Conservation (phyloP, 306 rosid species). For the Sindora glabra region DNA sequence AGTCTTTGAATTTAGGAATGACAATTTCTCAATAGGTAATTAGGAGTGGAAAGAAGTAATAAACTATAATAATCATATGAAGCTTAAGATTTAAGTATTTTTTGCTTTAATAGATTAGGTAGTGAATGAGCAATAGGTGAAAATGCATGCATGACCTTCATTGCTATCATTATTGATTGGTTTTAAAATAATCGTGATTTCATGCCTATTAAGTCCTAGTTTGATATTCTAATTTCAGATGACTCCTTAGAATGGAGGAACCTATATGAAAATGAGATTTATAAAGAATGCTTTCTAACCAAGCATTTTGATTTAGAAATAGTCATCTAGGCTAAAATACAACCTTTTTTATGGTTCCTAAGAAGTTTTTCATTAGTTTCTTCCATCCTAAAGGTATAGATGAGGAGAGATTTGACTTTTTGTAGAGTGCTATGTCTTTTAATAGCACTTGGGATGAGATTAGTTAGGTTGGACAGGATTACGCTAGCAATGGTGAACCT, state of each 20-base stretch:
- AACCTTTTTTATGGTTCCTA: constrained; percentile 71
- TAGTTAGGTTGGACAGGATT: constrained; percentile 45
- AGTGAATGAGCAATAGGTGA: constrained; percentile 99
- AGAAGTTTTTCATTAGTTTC: constrained; percentile 82
- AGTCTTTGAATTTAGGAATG: constrained; percentile 91
- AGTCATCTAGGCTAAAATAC: constrained; percentile 83
- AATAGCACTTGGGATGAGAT: constrained; percentile 99
- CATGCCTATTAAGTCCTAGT: constrained; percentile 94
- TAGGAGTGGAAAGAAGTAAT: constrained; percentile 89
- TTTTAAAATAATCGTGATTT: constrained; percentile 65
- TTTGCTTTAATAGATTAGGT: constrained; percentile 95
- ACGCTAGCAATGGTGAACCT: constrained; percentile 43
- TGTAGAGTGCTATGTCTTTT: constrained; percentile 91
- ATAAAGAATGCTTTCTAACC: constrained; percentile 77
- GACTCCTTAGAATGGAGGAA: constrained; percentile 95
- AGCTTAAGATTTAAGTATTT: constrained; percentile 78
- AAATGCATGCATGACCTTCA: constrained; percentile 97
- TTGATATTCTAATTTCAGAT: constrained; percentile 86
- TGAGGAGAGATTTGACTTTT: constrained; percentile 78
- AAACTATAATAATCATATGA: constrained; percentile 86
- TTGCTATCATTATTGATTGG: constrained; percentile 93
- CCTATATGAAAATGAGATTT: constrained; percentile 71
- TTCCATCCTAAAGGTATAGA: constrained; percentile 95
- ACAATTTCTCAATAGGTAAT: constrained; percentile 79
- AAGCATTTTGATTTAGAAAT: constrained; percentile 97